Conservation (phyloP, 148 eudicot genomes). For the Pharnaceum exiguum region DNA sequence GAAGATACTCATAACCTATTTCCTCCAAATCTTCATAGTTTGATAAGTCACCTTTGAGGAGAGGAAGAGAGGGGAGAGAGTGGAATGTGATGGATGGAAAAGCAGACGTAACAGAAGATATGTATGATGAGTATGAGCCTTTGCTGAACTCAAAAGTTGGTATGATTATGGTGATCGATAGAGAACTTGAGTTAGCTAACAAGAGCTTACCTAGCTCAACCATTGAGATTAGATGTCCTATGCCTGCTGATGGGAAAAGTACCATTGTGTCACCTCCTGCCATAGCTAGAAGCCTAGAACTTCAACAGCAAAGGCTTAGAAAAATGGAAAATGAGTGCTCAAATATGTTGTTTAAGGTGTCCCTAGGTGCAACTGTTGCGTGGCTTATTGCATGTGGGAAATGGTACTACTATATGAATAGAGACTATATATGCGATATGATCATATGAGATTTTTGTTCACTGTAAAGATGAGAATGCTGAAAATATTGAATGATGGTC, state of each 20-base stretch:
- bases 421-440: no score
- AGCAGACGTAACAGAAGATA: constrained; percentile 29
- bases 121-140: constrained; percentile 26
- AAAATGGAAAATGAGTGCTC: no score
- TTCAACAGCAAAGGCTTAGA: not conserved
- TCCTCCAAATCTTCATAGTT: constrained; percentile 13
- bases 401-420: no score
- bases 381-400: no score
- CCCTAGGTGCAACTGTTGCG: no score
- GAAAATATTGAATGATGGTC: no score
- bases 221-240: constrained; percentile 59
- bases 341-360: no score
- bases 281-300: not conserved
- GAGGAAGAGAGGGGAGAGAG: constrained; percentile 33
- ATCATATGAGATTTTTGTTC: no score
- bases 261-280: constrained; percentile 4
- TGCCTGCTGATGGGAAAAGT: constrained; percentile 50
- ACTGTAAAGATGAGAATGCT: no score
- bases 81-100: constrained; percentile 43
- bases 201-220: constrained; percentile 53
- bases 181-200: constrained; percentile 23
- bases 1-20: constrained; percentile 21
- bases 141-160: constrained; percentile 25
- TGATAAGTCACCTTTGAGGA: constrained; percentile 10
- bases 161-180: constrained; percentile 32